phyloP scores from a whole-genome alignment of 1,284 basidiomycete genomes.

The Bjerkandera adusta region DNA sequence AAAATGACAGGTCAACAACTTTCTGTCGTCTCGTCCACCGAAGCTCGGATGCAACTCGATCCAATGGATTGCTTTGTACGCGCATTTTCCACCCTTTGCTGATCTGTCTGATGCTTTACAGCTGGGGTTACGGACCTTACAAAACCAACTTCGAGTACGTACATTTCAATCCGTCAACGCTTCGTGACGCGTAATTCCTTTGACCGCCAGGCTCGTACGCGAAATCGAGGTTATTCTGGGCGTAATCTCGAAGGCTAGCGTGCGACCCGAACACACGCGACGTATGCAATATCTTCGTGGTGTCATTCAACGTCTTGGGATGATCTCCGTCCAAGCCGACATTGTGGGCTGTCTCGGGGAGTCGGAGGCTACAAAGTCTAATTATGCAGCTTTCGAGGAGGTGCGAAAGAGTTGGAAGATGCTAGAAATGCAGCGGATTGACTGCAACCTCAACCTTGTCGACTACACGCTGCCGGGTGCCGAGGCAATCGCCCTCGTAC shows the following conservation, averaged over 20 bases:
- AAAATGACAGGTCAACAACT: slow-evolving; percentile 25
- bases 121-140: slow-evolving; percentile 31
- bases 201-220: background rate
- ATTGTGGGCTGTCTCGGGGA: slow-evolving; percentile 16
- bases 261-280: slow-evolving; percentile 16
- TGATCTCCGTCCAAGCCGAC: slow-evolving; percentile 22
- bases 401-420: slow-evolving; percentile 19
- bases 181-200: no score
- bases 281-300: slow-evolving; percentile 21
- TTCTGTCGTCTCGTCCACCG: slow-evolving; percentile 19
- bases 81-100: no score
- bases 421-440: slow-evolving; percentile 16
- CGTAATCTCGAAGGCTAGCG: background rate
- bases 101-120: no score
- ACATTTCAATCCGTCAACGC: no score
- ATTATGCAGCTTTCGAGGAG: slow-evolving; percentile 16
- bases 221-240: background rate
- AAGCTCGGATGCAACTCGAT: slow-evolving; percentile 26
- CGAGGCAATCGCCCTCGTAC: slow-evolving; percentile 20
- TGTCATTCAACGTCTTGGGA: slow-evolving; percentile 21
- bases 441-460: slow-evolving; percentile 15
- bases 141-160: slow-evolving; percentile 23
- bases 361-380: slow-evolving; percentile 10
- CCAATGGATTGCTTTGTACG: slow-evolving; percentile 32
- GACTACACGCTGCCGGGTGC: slow-evolving; percentile 23